A percentile compares a stretch with the other conserved stretches of the same genome.
phyloP scores from a whole-genome alignment of 768 basidiomycete species.

The Leccinum incarnatum region DNA sequence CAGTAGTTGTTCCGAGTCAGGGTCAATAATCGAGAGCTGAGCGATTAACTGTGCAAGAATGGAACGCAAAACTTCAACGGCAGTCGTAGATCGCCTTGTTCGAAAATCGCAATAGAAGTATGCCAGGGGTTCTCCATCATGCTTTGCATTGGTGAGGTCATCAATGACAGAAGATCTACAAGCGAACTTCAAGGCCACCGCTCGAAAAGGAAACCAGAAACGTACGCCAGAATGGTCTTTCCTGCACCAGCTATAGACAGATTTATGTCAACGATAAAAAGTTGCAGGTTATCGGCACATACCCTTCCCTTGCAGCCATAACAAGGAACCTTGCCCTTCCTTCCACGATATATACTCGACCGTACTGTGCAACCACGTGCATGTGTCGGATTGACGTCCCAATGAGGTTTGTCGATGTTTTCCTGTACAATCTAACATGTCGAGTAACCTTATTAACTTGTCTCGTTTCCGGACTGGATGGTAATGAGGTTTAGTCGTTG shows the following conservation, averaged over 20 bases:
- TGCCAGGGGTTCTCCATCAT: neutral
- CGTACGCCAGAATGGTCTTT: neutral
- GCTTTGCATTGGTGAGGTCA: neutral
- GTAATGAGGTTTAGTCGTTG: too few species aligned
- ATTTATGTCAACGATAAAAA: neutral
- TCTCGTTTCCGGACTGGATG: neutral
- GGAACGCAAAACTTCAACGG: slow-evolving; percentile 17
- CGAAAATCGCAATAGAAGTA: slow-evolving; percentile 27
- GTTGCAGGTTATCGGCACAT: neutral
- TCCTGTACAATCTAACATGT: too few species aligned
- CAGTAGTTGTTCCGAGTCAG: too few species aligned
- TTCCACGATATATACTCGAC: too few species aligned
- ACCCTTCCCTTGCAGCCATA: slow-evolving; percentile 22
- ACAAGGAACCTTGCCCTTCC: neutral
- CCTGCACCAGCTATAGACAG: neutral
- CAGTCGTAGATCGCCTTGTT: slow-evolving; percentile 1
- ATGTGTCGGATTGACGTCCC: too few species aligned
- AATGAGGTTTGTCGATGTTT: too few species aligned
- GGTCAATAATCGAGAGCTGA: neutral
- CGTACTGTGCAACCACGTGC: too few species aligned
- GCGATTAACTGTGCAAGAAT: slow-evolving; percentile 16
- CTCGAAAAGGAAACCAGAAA: neutral
- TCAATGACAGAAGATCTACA: neutral
- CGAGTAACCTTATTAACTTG: too few species aligned
- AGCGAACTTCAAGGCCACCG: neutral